Evolutionary conservation across 2,329 filamentous ascomycete species (phyloP), one percentile per base, ranked within the genome.

Genomic region (Fusarium bactridioides): DNA sequence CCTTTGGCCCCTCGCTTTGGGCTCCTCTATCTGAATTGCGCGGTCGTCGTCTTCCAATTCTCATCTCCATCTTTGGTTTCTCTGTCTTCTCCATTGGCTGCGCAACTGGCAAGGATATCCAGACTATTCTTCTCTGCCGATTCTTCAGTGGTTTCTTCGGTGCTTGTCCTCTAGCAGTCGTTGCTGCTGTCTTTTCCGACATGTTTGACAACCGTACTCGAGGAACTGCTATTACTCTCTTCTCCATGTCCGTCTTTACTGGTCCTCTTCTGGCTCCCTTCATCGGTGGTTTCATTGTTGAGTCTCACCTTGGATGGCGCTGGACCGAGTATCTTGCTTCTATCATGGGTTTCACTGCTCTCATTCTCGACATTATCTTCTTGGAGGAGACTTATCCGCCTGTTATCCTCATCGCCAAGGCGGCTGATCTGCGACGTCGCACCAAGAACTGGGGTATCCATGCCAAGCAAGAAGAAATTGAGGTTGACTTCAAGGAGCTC

Each of bases 101-200:
- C 53, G 92, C 90, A 12, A 88, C 89, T 7, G 87, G 86, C 67
- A 90, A 93, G 76, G 91, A 91, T 68, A 85, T 94, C 50, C 90
- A 91, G 76, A 90, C 91, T 0, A 83, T 95, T 25, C 83, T 93
- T 29, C 86, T 94, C 64, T 90, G 89, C 76, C 89, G 93, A 19
- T 93, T 95, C 83, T 93, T 94, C 75, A 84, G 84, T 66, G 93
- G 93, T 54, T 92, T 93, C 78, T 92, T 92, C 70, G 92, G 91
- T 33, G 91, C 91, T 57, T 91, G 89, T 67, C 89, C 91, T 5
- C 82, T 94, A 45, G 87, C 93, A 73, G 86, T 93, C 77, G 91
- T 92, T 59, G 91, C 89, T 7, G 91, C 91, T 65, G 89, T 93
- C 59, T 93, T 93, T 80, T 90, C 89, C 27, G 92, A 94, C 80